phyloP scores from a whole-genome alignment of 768 basidiomycete genomes.

The Tubosaeta sp. region DNA sequence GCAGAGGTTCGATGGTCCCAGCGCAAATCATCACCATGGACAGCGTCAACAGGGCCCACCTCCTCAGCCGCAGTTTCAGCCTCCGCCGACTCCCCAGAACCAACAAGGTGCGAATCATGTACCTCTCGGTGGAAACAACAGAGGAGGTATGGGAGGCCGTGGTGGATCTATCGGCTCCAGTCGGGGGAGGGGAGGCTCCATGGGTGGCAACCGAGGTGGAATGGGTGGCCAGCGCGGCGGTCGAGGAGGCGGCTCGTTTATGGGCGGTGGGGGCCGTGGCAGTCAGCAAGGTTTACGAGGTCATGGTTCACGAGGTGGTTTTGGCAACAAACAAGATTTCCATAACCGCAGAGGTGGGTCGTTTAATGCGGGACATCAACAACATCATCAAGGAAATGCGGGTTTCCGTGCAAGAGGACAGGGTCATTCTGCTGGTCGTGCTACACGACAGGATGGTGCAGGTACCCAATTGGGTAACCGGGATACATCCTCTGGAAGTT shows the following conservation, averaged over 20 bases:
- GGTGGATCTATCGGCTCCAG: constrained; percentile 33
- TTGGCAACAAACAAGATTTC: constrained; percentile 58
- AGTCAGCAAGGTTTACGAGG: constrained; percentile 52
- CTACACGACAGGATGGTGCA: constrained; percentile 36
- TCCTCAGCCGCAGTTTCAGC: constrained; percentile 60
- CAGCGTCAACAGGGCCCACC: constrained; percentile 45
- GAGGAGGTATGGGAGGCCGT: constrained; percentile 44
- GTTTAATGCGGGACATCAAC: constrained; percentile 46
- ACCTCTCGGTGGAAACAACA: constrained; percentile 38
- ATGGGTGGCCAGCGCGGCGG: constrained; percentile 40
- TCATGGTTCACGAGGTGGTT: constrained; percentile 63
- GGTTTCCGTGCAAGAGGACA: constrained; percentile 62
- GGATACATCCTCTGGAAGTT: constrained; percentile 46
- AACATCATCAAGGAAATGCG: constrained; percentile 35
- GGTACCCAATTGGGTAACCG: constrained; percentile 39
- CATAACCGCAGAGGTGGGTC: constrained; percentile 64
- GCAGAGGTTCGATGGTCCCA: constrained; percentile 82
- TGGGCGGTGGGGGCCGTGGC: constrained; percentile 40
- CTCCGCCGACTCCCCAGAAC: constrained; percentile 30
- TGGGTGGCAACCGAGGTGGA: constrained; percentile 42
- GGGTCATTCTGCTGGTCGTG: constrained; percentile 41
- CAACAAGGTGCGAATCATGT: constrained; percentile 43
- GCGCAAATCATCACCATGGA: constrained; percentile 37
- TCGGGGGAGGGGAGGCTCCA: constrained; percentile 47
- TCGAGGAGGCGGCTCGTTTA: constrained; percentile 34